Evolutionary conservation across 441 rosid genomes (phyloP).

Genomic region (Theobroma grandiflorum): DNA sequence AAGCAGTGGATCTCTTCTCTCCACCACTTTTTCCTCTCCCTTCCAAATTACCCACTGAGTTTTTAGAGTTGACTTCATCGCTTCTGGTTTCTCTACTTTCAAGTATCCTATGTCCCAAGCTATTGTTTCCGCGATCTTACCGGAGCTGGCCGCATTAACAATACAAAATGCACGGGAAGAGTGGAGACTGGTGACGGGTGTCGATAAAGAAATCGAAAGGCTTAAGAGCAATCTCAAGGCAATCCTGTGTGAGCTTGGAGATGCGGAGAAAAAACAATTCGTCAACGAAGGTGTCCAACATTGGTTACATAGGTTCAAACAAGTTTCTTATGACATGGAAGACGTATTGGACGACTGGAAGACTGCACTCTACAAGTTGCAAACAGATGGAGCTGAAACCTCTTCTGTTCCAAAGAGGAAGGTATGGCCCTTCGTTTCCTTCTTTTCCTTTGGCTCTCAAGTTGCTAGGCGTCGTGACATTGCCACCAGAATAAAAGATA

Average conservation of each 20-base stretch:
- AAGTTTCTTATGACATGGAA: not conserved
- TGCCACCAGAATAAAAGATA: not conserved
- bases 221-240: not conserved
- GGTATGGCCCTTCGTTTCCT: not conserved
- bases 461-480: not conserved
- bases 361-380: not conserved
- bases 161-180: not conserved
- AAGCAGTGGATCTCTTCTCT: no score
- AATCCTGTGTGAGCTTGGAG: not conserved
- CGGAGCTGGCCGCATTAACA: not conserved
- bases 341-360: conserved; percentile 8
- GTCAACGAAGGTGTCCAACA: not conserved
- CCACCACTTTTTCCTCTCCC: no score
- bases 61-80: no score
- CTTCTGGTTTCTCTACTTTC: not conserved
- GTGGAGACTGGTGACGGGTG: not conserved
- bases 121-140: not conserved
- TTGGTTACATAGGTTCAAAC: not conserved
- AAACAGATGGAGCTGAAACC: not conserved
- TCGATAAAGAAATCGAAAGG: not conserved
- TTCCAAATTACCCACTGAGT: no score
- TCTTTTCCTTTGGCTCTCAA: not conserved
- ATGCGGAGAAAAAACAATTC: not conserved
- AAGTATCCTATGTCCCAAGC: not conserved
- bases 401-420: not conserved